Percentiles rank a stretch among this genome's conserved stretches.
These are phyloP conservation scores for Colletotrichum cordylinicola DNA, from an alignment of 2,329 filamentous ascomycete species.

Conservation along the genomic window DNA sequence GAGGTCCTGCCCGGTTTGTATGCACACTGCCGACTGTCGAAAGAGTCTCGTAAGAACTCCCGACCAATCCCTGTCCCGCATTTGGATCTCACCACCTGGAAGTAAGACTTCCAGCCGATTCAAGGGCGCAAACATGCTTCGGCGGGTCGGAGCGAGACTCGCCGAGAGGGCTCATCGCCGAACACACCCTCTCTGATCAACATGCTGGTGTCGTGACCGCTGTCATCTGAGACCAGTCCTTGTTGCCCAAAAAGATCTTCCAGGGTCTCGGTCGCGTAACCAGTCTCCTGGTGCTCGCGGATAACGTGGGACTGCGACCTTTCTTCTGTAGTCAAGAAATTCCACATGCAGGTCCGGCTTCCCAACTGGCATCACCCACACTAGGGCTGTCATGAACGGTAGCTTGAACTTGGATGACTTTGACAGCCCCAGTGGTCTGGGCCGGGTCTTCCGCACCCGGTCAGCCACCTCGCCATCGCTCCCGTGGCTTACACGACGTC, in stretches of 20 bases:
- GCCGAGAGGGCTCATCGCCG: not conserved
- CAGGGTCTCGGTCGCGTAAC: not conserved
- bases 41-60: not conserved
- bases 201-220: not conserved
- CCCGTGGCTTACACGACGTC: constrained; percentile 13
- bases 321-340: not conserved
- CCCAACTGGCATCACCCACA: not conserved
- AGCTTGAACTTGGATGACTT: not conserved
- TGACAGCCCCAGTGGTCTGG: not conserved
- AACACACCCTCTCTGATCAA: not conserved
- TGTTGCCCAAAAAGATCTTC: not conserved
- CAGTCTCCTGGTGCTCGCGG: not conserved
- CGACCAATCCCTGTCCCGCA: not conserved
- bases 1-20: not conserved
- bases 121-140: not conserved
- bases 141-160: not conserved
- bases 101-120: not conserved
- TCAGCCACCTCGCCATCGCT: constrained; percentile 1
- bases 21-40: not conserved
- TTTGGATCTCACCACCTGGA: not conserved
- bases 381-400: not conserved
- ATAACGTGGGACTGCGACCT: not conserved
- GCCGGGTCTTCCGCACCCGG: constrained; percentile 9
- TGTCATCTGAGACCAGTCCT: not conserved
- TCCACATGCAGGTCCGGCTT: not conserved